phyloP scores from a whole-genome alignment of 2,329 filamentous ascomycete genomes.

The Scleromitrula shiraiana region DNA sequence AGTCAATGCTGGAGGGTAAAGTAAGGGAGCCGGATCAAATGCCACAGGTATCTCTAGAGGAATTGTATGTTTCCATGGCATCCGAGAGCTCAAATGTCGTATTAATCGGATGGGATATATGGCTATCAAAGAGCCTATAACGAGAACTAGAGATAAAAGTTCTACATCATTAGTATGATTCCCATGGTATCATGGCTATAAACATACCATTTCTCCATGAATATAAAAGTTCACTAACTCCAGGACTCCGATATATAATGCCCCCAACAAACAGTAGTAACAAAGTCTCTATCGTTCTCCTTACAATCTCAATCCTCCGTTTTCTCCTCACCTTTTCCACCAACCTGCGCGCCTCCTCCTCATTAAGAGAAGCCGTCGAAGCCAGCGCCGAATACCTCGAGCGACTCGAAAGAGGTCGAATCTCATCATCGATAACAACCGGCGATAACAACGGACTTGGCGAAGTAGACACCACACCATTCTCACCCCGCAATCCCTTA shows the following conservation, averaged over 20 bases:
- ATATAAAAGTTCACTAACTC: slow-evolving; percentile 38
- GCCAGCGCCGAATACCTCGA: slow-evolving; percentile 3
- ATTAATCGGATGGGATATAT: slow-evolving; percentile 55
- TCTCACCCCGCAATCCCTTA: slow-evolving; percentile 65
- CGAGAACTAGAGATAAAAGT: slow-evolving; percentile 23
- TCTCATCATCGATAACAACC: slow-evolving; percentile 35
- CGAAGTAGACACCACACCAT: slow-evolving; percentile 45
- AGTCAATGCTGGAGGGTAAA: slow-evolving; percentile 76
- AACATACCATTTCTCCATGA: slow-evolving; percentile 43
- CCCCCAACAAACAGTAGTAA: slow-evolving; percentile 43
- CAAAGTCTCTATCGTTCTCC: slow-evolving; percentile 44
- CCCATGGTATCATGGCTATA: not conserved
- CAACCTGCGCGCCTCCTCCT: slow-evolving; percentile 18
- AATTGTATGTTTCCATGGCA: slow-evolving; percentile 19
- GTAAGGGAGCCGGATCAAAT: slow-evolving; percentile 88
- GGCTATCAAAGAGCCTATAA: slow-evolving; percentile 35
- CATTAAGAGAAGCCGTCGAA: slow-evolving; percentile 7
- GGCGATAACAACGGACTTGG: slow-evolving; percentile 49
- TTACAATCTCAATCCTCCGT: slow-evolving; percentile 42
- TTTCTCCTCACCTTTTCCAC: slow-evolving; percentile 33
- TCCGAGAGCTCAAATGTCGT: slow-evolving; percentile 32
- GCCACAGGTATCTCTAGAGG: slow-evolving; percentile 52
- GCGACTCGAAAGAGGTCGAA: slow-evolving; percentile 9
- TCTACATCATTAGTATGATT: slow-evolving; percentile 23
- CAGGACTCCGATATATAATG: slow-evolving; percentile 37